Conservation (phyloP, 768 basidiomycete genomes). For the Xanthoconium purpureum region DNA sequence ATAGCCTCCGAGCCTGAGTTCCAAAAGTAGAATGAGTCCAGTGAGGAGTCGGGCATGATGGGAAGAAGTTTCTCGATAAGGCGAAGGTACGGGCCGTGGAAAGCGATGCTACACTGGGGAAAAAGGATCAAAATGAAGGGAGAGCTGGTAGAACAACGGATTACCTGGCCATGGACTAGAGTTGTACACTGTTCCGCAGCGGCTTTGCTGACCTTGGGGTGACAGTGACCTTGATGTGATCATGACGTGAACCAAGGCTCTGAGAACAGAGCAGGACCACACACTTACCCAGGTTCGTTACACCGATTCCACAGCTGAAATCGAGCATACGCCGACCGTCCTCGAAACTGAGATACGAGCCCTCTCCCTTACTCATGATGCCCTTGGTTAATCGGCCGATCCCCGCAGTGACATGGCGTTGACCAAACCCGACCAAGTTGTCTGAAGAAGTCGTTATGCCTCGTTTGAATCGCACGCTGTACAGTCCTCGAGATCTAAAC, state of each 20-base stretch:
- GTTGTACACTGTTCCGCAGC: conserved; percentile 86
- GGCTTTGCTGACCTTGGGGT: conserved; percentile 81
- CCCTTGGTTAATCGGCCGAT: conserved; percentile 45
- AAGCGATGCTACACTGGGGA: conserved; percentile 82
- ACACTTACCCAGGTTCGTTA: conserved; percentile 71
- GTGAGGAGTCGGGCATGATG: conserved; percentile 84
- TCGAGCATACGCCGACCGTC: conserved; percentile 77
- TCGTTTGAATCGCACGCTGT: background rate
- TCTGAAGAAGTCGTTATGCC: conserved; percentile 23
- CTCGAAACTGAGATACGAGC: conserved; percentile 68
- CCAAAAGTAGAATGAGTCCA: conserved; percentile 97
- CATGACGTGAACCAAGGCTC: background rate
- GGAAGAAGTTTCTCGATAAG: conserved; percentile 85
- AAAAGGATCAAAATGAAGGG: background rate
- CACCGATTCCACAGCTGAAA: conserved; percentile 86
- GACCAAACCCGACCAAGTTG: conserved; percentile 35
- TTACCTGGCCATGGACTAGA: conserved; percentile 75
- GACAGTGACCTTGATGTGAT: conserved; percentile 66
- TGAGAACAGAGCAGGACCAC: background rate
- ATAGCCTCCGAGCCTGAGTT: conserved; percentile 95
- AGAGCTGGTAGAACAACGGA: background rate
- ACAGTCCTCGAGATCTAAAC: background rate
- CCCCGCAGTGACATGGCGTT: conserved; percentile 46
- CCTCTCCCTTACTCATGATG: conserved; percentile 63
- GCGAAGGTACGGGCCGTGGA: conserved; percentile 80